Base-by-base conservation (phyloP, 345 rosid genomes). In the Durio zibethinus region DNA sequence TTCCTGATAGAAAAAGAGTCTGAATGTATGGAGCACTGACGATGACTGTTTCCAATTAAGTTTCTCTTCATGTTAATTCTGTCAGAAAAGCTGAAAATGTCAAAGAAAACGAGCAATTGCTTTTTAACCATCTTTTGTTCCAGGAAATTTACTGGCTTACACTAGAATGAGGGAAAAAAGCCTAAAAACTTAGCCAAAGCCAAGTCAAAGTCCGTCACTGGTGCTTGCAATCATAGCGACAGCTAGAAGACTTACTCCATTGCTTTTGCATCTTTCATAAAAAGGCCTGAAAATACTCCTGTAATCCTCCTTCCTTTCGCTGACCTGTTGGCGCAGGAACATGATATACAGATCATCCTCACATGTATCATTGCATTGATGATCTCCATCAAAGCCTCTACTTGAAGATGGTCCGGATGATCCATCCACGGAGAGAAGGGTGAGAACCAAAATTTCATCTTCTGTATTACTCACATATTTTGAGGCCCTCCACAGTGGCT, bases 381-480 rank as follows among this genome's bases (percentile, higher is more conserved):
- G 76, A 47, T 53, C 65, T 14, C 35, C 71, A 21, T 21, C n/a
- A 35, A 29, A 38, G 31, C 64, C 69, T 38, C 40, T 50, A 42
- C 35, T 31, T 2, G 70, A 73, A 21, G 54, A 67, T 14, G 82
- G 9, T 16, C 61, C 29, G 8, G 33, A 40, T 9, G 33, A 40
- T 9, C 69, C 43, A 64, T 64, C 47, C 5, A 36, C 69, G 36
- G 69, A 27, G 20, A 81, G 86, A 72, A 85, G 76, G 25, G 78
- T 67, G 53, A 85, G 83, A 54, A 81, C 86, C 33, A 85, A 60
- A 77, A 85, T 83, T 43, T 85, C 84, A 71, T 83, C 88, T 11
- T 60, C 80, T 5, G 79, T 75, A 33, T 74, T 74, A n/a, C 15
- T 47, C 65, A 63, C 75, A 23, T 78, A 50, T 14, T 61, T 53